Conservation (phyloP, 192 early-diverging fungal species). For the Linderina pennispora region DNA sequence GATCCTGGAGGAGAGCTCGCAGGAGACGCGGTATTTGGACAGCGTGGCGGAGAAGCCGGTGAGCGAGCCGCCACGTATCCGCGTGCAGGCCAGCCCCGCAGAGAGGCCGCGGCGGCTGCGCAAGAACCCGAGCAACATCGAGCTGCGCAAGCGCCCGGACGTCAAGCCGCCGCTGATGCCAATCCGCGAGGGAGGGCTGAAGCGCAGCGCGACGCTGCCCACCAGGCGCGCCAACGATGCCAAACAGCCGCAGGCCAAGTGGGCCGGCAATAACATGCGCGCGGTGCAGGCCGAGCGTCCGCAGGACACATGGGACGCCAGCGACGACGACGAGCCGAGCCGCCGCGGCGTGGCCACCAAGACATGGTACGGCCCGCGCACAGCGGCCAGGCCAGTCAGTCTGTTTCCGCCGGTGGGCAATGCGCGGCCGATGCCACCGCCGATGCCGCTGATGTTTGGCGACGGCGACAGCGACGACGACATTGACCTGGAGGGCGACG, state of each 20-base stretch:
- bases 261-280: too few species aligned
- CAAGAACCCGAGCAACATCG: conserved; percentile 14
- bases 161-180: conserved; percentile 16
- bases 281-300: conserved; percentile 15
- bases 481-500: conserved; percentile 60
- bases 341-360: conserved; percentile 24
- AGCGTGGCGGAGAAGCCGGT: background rate
- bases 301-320: conserved; percentile 34
- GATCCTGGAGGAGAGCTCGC: conserved; percentile 11
- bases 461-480: conserved; percentile 57
- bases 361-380: conserved; percentile 39
- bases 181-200: conserved; percentile 24
- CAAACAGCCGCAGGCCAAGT: too few species aligned
- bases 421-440: conserved; percentile 20
- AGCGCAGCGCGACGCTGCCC: conserved; percentile 41
- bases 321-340: conserved; percentile 21
- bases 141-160: conserved; percentile 25
- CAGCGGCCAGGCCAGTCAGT: conserved; percentile 32
- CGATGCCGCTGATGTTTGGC: conserved; percentile 42
- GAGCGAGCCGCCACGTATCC: background rate
- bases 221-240: conserved; percentile 16
- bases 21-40: background rate
- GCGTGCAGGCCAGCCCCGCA: background rate
- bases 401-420: conserved; percentile 27
- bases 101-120: background rate